Conservation (phyloP, 2,329 filamentous ascomycete genomes). For the Hypoxylon sp. region DNA sequence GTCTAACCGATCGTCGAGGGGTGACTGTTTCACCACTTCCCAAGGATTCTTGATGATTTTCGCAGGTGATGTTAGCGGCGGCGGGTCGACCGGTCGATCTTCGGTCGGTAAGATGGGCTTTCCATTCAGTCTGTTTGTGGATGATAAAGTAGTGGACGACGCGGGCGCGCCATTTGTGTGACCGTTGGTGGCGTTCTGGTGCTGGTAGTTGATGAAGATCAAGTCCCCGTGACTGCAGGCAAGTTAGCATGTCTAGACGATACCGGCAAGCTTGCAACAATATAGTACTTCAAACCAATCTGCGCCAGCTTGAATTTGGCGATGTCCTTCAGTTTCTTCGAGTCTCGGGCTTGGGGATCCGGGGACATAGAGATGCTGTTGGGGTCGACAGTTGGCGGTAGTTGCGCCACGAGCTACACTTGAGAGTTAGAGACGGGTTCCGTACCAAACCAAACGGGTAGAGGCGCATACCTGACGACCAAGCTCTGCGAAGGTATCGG, state of each 20-base stretch:
- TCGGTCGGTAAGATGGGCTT: conserved; percentile 78
- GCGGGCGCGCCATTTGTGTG: conserved; percentile 54
- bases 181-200: conserved; percentile 60
- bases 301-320: conserved; percentile 66
- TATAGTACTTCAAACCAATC: conserved; percentile 69
- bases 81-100: conserved; percentile 72
- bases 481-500: conserved; percentile 77
- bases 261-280: background rate
- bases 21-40: conserved; percentile 90
- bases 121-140: conserved; percentile 79
- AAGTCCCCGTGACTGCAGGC: conserved; percentile 83
- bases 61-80: conserved; percentile 65
- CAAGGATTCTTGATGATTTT: conserved; percentile 86
- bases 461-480: conserved; percentile 61
- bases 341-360: conserved; percentile 68
- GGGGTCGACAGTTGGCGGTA: conserved; percentile 73
- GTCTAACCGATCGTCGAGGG: conserved; percentile 88
- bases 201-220: conserved; percentile 85
- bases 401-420: conserved; percentile 66
- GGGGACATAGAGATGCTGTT: conserved; percentile 72
- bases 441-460: background rate
- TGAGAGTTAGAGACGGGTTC: conserved; percentile 27
- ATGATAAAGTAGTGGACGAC: conserved; percentile 54
- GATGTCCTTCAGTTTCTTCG: conserved; percentile 70
- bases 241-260: conserved; percentile 47